Evolutionary conservation across 2,329 filamentous ascomycete species (phyloP).

Genomic region (Malbranchea zuffiana): DNA sequence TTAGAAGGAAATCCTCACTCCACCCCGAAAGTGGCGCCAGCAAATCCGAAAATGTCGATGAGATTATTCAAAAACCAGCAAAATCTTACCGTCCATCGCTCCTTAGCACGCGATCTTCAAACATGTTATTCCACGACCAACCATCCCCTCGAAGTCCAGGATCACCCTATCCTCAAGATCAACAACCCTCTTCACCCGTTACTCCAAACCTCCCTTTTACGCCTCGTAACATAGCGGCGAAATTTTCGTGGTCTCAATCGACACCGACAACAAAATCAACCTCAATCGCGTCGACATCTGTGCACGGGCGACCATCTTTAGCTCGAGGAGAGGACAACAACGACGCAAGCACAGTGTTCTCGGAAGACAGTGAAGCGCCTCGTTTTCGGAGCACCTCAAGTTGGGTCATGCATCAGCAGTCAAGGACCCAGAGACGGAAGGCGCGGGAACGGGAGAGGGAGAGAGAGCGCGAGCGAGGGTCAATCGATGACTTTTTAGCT

Average conservation of each 20-base stretch:
- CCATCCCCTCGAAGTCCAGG: conserved; percentile 1
- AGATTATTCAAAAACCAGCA: conserved; percentile 5
- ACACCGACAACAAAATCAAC: conserved; percentile 11
- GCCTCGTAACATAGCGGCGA: too few species aligned
- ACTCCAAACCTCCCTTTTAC: too few species aligned
- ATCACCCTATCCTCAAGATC: too few species aligned
- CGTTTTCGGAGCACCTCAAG: conserved; percentile 14
- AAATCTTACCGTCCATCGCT: conserved; percentile 5
- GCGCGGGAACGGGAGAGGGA: too few species aligned
- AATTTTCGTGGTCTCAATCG: conserved; percentile 14
- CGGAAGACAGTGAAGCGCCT: conserved; percentile 11
- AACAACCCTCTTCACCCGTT: too few species aligned
- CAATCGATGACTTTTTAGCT: too few species aligned
- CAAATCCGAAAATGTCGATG: background rate
- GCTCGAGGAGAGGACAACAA: conserved; percentile 3
- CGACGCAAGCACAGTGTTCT: conserved; percentile 9
- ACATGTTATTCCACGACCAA: background rate
- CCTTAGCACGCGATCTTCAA: conserved; percentile 9
- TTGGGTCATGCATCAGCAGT: conserved; percentile 14
- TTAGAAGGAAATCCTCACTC: conserved; percentile 7
- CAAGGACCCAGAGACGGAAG: conserved; percentile 6
- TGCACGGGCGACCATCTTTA: conserved; percentile 4
- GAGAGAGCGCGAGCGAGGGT: too few species aligned
- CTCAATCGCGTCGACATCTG: conserved; percentile 9
- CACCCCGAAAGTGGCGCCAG: background rate